Evolutionary conservation across 2,329 filamentous ascomycete genomes (phyloP).

Genomic region (Colletotrichum sidae): DNA sequence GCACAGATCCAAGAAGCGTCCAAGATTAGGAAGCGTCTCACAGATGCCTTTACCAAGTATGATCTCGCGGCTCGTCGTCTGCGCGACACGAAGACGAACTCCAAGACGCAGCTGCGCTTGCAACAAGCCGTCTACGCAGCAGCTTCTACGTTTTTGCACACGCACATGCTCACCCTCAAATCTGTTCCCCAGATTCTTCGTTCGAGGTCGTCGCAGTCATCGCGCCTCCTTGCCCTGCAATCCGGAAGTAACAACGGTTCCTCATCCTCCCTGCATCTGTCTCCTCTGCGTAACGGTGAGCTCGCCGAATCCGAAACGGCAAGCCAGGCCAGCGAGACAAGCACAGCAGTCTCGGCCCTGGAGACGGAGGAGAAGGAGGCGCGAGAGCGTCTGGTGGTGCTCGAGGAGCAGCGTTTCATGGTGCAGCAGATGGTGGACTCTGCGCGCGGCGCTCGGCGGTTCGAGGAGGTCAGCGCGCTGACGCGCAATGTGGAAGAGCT

Average conservation of each 20-base stretch:
- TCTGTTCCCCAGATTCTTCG: conserved; percentile 75
- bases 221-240: conserved; percentile 46
- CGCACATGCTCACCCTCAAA: conserved; percentile 91
- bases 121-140: conserved; percentile 87
- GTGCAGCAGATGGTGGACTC: conserved; percentile 86
- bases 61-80: conserved; percentile 84
- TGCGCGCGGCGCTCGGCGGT: conserved; percentile 80
- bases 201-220: conserved; percentile 50
- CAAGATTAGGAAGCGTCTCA: conserved; percentile 89
- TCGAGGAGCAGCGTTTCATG: conserved; percentile 93
- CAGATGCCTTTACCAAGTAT: conserved; percentile 90
- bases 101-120: conserved; percentile 76
- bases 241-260: conserved; percentile 48
- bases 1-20: conserved; percentile 85
- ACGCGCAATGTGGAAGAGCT: conserved; percentile 86
- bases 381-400: conserved; percentile 81
- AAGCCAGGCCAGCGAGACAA: conserved; percentile 63
- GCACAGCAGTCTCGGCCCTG: conserved; percentile 67
- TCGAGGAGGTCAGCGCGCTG: conserved; percentile 87
- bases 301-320: conserved; percentile 59
- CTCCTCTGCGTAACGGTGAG: conserved; percentile 61
- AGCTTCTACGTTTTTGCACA: conserved; percentile 84
- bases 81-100: conserved; percentile 80
- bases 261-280: conserved; percentile 48
- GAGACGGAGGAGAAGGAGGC: conserved; percentile 88